Base-by-base conservation (phyloP, 345 rosid genomes). In the Populus davidiana region DNA sequence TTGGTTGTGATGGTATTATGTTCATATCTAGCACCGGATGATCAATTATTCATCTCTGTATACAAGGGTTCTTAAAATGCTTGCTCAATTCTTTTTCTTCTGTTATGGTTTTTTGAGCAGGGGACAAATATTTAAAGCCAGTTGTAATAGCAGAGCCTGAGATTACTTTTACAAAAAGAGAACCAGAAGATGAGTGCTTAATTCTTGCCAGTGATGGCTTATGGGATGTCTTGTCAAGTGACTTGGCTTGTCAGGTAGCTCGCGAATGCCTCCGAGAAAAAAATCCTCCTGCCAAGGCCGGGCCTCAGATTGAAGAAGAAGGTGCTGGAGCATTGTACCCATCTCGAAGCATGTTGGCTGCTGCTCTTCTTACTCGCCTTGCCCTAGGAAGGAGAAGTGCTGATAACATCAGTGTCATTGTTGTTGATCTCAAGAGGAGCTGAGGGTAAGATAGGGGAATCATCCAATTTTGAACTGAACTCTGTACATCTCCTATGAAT, bases 341-440 rank as follows among this genome's bases (percentile, higher is more conserved):
- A 50, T 80, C 93, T 8, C 84, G 86, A 72, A 91, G 89, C 71
- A 84, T 71, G 5, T 78, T 88, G 70, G 94, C 95, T 14, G 93
- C 97, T 33, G 84, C 93, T 5, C 75, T 92, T 81, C 88, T 92
- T 71, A 86, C 98, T 29, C 91, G 90, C 56, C 88, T 92, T 54
- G 98, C 98, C 47, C 75, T 94, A 80, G 95, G 90, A 36, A 82
- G 94, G 31, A 82, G 84, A 81, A 92, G 97, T 70, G 80, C 41
- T 13, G 98, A 91, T 47, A 94, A 94, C 89, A 88, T 92, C 76
- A 92, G 97, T 74, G 93, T 89, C 69, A 83, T 94, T 33, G 95
- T 92, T 49, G 85, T 90, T 73, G 94, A 92, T 83, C 88, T 94
- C 4, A 88, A 79, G 85, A 81, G 71, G 74, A 78, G 86, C 75